Conservation (phyloP, 129 eudicot genomes). For the Centrapalus pauciflorus region DNA sequence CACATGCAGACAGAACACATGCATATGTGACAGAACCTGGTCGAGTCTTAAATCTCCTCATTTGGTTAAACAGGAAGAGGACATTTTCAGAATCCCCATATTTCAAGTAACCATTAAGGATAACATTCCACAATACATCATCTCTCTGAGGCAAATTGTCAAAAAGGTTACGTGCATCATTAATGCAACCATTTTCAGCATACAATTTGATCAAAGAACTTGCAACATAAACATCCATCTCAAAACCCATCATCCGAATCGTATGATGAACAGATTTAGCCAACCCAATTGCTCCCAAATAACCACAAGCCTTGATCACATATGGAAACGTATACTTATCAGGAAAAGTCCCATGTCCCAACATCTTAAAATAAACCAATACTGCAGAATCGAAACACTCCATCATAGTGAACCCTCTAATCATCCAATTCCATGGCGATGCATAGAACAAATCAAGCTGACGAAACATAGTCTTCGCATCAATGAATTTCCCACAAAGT, state of each 20-base stretch:
- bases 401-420: constrained; percentile 68
- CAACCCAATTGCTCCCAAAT: constrained; percentile 39
- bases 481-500: constrained; percentile 26
- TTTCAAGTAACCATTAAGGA: constrained; percentile 65
- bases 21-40: constrained; percentile 63
- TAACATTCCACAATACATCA: constrained; percentile 73
- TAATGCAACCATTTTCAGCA: constrained; percentile 55
- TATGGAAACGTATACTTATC: constrained; percentile 81
- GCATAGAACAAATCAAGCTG: constrained; percentile 57
- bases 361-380: constrained; percentile 67
- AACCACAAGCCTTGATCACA: constrained; percentile 76
- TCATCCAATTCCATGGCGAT: constrained; percentile 95
- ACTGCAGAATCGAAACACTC: constrained; percentile 53
- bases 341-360: constrained; percentile 49
- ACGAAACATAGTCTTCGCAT: constrained; percentile 49
- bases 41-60: constrained; percentile 40
- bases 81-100: constrained; percentile 35
- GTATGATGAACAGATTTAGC: constrained; percentile 42
- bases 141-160: constrained; percentile 71
- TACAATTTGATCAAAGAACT: constrained; percentile 71
- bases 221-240: constrained; percentile 63
- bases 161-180: constrained; percentile 58
- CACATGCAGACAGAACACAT: constrained; percentile 63
- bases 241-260: constrained; percentile 46
- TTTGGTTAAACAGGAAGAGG: constrained; percentile 44